Conservation (phyloP, 768 basidiomycete species). For the Podaxis sp. region DNA sequence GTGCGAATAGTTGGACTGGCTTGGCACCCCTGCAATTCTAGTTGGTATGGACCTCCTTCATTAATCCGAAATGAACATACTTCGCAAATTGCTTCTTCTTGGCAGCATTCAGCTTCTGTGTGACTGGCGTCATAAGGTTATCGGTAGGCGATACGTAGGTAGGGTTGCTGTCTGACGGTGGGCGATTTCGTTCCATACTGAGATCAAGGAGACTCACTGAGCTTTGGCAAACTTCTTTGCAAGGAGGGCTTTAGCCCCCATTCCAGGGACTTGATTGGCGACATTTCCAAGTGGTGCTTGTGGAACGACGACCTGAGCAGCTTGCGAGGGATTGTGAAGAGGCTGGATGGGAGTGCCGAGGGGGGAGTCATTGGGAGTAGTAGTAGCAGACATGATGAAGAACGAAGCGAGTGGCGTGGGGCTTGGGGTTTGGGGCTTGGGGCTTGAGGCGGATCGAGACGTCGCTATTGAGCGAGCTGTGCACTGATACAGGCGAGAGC, state of each 20-base stretch:
- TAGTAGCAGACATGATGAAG: constrained; percentile 48
- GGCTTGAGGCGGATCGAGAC: neutral
- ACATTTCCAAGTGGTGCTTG: constrained; percentile 78
- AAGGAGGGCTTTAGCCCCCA: constrained; percentile 89
- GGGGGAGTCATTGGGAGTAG: constrained; percentile 71
- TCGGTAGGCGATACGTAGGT: constrained; percentile 92
- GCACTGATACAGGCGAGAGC: constrained; percentile 9
- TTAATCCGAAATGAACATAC: constrained; percentile 43
- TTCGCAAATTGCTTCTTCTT: constrained; percentile 94
- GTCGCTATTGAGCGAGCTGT: neutral
- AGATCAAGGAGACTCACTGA: constrained; percentile 53
- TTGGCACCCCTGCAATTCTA: constrained; percentile 50
- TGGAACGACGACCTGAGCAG: constrained; percentile 75
- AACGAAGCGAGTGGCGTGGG: neutral
- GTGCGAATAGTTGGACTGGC: constrained; percentile 61
- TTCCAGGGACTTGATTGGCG: constrained; percentile 57
- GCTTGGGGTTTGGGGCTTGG: neutral
- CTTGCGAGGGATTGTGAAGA: constrained; percentile 82
- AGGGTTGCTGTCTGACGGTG: constrained; percentile 62
- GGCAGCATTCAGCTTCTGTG: constrained; percentile 86
- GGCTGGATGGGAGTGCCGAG: constrained; percentile 65
- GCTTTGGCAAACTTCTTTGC: constrained; percentile 92
- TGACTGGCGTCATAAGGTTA: constrained; percentile 89
- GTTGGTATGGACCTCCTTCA: constrained; percentile 10
- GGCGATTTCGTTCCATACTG: constrained; percentile 11